Evolutionary conservation across 2,329 filamentous ascomycete genomes (phyloP), one percentile per base, ranked within the genome.

Genomic region (Penicillium sp.): DNA sequence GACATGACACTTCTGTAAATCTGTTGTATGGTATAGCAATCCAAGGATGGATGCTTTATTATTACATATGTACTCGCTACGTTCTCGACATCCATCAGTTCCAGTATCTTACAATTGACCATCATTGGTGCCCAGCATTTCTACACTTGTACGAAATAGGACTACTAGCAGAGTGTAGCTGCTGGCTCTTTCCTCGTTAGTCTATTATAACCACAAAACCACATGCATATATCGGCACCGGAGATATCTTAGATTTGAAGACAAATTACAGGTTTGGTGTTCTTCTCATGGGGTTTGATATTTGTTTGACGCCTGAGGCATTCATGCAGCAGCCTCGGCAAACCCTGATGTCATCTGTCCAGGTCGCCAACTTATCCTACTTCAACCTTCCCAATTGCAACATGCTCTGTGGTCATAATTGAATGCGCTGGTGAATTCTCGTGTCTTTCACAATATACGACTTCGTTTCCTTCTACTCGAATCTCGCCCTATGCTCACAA

Each of bases 311-410:
- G 48, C 48, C 48, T 50, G 37, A 50, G 48, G 48, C 48, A 34
- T n/a, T 12, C 15, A 33, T 19, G 29, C 22, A 32, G 34, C 47
- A 21, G 34, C 48, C 43, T 50, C 48, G 43, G 48, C 48, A 42
- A 46, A 50, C 31, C 48, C 48, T 50, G 48, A 50, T 50, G 48
- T 50, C 48, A 50, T 50, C 38, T 43, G 45, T 37, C 32, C 45
- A 29, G 32, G 44, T 40, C 29, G 45, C 21, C 17, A 29, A 48
- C 24, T 44, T 31, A 32, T 37, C 48, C 37, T 46, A 24, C 48
- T 46, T 50, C 22, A n/a, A 32, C 29, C 19, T 49, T 33, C 48
- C 28, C 48, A 47, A 42, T 46, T 50, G 43, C 43, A 29, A 29
- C 31, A 50, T 50, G 43, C 31, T 47, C 31, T 12, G 15, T 47